These are phyloP conservation scores for Guillardia theta DNA, from an alignment of 78 protist species.

Conservation along the genomic window DNA sequence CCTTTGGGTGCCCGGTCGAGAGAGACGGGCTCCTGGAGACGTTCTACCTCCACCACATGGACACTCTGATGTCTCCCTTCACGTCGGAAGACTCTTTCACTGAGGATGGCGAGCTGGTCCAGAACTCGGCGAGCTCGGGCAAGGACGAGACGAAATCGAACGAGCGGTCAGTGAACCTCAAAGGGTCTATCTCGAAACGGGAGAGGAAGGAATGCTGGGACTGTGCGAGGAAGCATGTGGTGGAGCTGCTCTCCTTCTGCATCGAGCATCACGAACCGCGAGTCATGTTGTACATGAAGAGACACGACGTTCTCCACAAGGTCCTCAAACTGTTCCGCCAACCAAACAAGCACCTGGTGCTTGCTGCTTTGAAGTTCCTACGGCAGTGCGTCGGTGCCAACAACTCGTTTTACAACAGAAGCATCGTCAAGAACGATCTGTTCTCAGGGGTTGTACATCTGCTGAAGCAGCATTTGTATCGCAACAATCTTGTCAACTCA, in stretches of 20 bases:
- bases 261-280: conserved; percentile 64
- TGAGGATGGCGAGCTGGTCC: neutral
- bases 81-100: neutral
- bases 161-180: neutral
- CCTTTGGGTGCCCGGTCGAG: conserved; percentile 30
- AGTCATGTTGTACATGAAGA: conserved; percentile 56
- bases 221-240: conserved; percentile 47
- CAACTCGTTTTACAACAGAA: conserved; percentile 63
- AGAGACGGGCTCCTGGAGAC: conserved; percentile 62
- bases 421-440: conserved; percentile 63
- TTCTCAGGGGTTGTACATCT: neutral
- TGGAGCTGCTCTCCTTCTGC: neutral
- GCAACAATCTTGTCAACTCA: conserved; percentile 68
- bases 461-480: neutral
- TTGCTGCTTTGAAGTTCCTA: conserved; percentile 61
- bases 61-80: neutral
- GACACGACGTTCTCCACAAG: conserved; percentile 56
- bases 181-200: neutral
- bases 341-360: conserved; percentile 52
- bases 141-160: neutral
- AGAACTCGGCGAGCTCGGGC: neutral
- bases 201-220: neutral
- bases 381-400: conserved; percentile 58
- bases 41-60: conserved; percentile 53
- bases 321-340: conserved; percentile 44